phyloP scores from a whole-genome alignment of 768 basidiomycete species.

The Suillus bovinus region DNA sequence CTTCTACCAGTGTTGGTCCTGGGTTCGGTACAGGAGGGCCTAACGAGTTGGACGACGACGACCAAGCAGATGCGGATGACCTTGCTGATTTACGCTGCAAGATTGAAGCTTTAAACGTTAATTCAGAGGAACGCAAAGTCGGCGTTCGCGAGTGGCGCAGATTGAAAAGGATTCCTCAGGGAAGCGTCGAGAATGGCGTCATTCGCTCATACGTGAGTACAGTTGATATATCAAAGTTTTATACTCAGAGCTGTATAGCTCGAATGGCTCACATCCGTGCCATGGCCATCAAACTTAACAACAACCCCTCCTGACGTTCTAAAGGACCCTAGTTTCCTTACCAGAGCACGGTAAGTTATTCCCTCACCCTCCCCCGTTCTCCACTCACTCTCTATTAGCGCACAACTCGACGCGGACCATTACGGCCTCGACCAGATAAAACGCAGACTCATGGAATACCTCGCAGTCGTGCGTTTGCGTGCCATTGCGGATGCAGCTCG shows the following conservation, averaged over 20 bases:
- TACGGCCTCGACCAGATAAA: conserved; percentile 93
- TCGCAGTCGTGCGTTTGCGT: conserved; percentile 76
- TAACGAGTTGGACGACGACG: conserved; percentile 71
- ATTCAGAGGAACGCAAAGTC: conserved; percentile 80
- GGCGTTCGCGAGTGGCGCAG: conserved; percentile 83
- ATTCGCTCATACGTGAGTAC: conserved; percentile 74
- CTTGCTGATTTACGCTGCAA: conserved; percentile 68
- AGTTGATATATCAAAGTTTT: background rate
- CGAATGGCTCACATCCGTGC: conserved; percentile 86
- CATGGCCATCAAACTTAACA: conserved; percentile 62
- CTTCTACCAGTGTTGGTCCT: conserved; percentile 14
- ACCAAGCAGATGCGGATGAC: conserved; percentile 80
- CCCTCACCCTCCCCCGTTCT: background rate
- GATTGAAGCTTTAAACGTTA: conserved; percentile 72
- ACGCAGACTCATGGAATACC: conserved; percentile 86
- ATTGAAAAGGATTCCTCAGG: conserved; percentile 83
- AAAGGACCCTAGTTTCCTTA: conserved; percentile 59
- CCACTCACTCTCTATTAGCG: conserved; percentile 20
- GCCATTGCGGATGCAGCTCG: conserved; percentile 29
- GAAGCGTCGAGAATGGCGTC: conserved; percentile 90
- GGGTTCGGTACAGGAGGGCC: conserved; percentile 28
- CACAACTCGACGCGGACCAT: conserved; percentile 86
- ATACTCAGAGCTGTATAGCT: conserved; percentile 46
- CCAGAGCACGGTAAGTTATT: conserved; percentile 53
- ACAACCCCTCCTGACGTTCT: conserved; percentile 37